These are phyloP conservation scores for Nakazawaea peltata DNA, from an alignment of 805 yeast genomes.

Conservation along the genomic window DNA sequence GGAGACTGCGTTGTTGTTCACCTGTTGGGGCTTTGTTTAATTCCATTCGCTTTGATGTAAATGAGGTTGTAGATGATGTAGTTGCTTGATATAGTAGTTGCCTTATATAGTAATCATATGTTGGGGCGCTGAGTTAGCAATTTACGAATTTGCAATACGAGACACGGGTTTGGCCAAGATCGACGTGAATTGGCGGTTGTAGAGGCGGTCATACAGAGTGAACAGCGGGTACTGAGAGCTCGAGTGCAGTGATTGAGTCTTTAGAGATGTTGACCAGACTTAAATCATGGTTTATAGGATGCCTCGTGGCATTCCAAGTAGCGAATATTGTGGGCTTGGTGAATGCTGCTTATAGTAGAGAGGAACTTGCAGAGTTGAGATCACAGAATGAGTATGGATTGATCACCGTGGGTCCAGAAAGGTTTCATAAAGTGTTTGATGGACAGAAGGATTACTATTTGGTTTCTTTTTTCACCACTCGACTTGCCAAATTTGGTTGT, in stretches of 20 bases:
- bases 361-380: background rate
- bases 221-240: background rate
- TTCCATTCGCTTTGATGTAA: too few species aligned
- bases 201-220: background rate
- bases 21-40: too few species aligned
- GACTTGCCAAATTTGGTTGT: slow-evolving; percentile 34
- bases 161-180: too few species aligned
- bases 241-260: background rate
- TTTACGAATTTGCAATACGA: too few species aligned
- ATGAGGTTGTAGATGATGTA: too few species aligned
- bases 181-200: too few species aligned
- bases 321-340: background rate
- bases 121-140: too few species aligned
- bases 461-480: slow-evolving; percentile 45
- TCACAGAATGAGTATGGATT: slow-evolving; percentile 22
- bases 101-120: too few species aligned
- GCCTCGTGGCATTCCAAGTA: too few species aligned
- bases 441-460: slow-evolving; percentile 47
- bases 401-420: slow-evolving; percentile 32
- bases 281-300: too few species aligned
- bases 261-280: background rate
- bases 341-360: background rate
- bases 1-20: too few species aligned
- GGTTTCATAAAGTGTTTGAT: slow-evolving; percentile 28
- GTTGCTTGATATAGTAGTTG: too few species aligned